phyloP scores from a whole-genome alignment of 192 early-diverging fungal genomes.

The Phlyctochytrium bullatum region DNA sequence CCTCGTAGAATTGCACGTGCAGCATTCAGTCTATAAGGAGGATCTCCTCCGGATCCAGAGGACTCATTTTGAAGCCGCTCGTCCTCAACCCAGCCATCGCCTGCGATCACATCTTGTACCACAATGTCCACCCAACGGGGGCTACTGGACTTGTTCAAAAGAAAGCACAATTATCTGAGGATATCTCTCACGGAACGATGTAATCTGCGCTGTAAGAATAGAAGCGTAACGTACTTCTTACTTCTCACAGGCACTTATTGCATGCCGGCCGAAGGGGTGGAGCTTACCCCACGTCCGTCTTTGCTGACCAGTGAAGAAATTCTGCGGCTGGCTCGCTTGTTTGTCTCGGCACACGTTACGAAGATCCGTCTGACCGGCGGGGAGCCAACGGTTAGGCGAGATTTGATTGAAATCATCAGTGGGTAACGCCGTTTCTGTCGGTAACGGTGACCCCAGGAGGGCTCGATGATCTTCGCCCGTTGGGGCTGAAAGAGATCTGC shows the following conservation, averaged over 20 bases:
- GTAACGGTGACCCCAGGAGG: conserved; percentile 45
- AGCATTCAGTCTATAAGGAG: no score
- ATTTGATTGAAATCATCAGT: conserved; percentile 84
- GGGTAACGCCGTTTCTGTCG: conserved; percentile 20
- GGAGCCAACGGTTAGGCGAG: conserved; percentile 91
- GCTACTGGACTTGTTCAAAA: conserved; percentile 70
- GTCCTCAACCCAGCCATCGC: no score
- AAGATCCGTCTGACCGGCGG: conserved; percentile 97
- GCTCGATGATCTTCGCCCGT: conserved; percentile 66
- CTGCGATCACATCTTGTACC: no score
- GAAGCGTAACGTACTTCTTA: background rate
- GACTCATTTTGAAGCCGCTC: no score
- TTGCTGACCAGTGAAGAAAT: conserved; percentile 84
- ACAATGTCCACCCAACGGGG: background rate
- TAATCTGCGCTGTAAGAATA: conserved; percentile 67
- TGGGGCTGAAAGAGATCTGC: conserved; percentile 76
- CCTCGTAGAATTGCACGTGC: no score
- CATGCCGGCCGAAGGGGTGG: conserved; percentile 87
- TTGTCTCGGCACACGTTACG: conserved; percentile 84
- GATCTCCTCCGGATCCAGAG: no score
- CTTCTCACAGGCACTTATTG: conserved; percentile 77
- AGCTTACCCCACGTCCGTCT: conserved; percentile 54
- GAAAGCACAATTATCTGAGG: conserved; percentile 90
- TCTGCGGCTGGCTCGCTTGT: conserved; percentile 71
- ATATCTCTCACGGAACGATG: conserved; percentile 94